Evolutionary conservation across 2,329 filamentous ascomycete species (phyloP).

Genomic region (Pseudogymnoascus sp.): DNA sequence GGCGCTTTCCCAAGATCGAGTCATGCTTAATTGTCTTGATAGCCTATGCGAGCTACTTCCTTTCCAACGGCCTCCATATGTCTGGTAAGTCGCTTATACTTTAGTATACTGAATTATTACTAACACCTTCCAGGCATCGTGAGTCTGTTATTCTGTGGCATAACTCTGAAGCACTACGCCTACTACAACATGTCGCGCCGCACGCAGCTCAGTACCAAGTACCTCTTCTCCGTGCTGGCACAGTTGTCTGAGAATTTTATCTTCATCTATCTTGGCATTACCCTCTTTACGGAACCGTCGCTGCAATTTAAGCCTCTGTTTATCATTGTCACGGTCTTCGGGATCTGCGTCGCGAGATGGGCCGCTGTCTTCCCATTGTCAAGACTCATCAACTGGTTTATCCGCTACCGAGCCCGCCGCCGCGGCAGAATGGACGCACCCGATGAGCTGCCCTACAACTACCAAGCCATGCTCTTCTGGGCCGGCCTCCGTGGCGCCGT

Average conservation of each 20-base stretch:
- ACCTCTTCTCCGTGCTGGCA: slow-evolving; percentile 87
- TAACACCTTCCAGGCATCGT: slow-evolving; percentile 52
- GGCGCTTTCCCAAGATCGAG: slow-evolving; percentile 91
- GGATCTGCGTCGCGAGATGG: slow-evolving; percentile 88
- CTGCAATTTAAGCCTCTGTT: slow-evolving; percentile 89
- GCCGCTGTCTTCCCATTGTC: slow-evolving; percentile 92
- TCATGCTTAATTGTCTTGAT: slow-evolving; percentile 90
- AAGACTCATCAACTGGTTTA: slow-evolving; percentile 82
- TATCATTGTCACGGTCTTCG: slow-evolving; percentile 83
- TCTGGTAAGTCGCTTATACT: slow-evolving; percentile 59
- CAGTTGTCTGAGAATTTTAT: slow-evolving; percentile 99
- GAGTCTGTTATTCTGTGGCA: slow-evolving; percentile 92
- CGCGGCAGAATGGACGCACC: slow-evolving; percentile 61
- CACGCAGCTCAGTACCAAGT: slow-evolving; percentile 96
- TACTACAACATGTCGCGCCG: slow-evolving; percentile 99
- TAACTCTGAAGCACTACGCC: slow-evolving; percentile 96
- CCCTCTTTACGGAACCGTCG: slow-evolving; percentile 83
- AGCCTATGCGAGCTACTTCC: slow-evolving; percentile 94
- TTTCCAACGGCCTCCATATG: slow-evolving; percentile 91
- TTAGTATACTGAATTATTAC: not conserved
- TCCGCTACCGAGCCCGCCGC: slow-evolving; percentile 72
- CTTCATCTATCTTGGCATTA: slow-evolving; percentile 95
- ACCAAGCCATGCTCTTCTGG: slow-evolving; percentile 99
- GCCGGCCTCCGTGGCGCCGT: slow-evolving; percentile 91
- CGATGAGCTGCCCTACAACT: slow-evolving; percentile 87